These are phyloP conservation scores for Fusarium sp. DNA, from an alignment of 2,329 filamentous ascomycete species.

Conservation along the genomic window DNA sequence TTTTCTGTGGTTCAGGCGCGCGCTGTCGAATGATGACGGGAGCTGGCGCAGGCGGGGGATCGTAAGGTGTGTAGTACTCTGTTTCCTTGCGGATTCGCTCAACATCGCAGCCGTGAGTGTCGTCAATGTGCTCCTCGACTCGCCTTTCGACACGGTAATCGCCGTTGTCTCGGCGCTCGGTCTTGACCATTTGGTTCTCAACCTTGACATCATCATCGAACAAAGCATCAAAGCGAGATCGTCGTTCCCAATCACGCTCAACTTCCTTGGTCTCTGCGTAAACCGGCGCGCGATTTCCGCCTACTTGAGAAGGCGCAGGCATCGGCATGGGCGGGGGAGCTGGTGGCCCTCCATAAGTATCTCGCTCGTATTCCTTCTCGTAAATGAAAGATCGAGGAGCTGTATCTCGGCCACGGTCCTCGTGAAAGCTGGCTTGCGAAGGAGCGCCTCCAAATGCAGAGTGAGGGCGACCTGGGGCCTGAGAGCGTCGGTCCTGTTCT, in stretches of 20 bases:
- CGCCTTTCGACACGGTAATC: slow-evolving; percentile 62
- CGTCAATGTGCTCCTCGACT: slow-evolving; percentile 62
- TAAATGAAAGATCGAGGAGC: slow-evolving; percentile 40
- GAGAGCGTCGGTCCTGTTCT: slow-evolving; percentile 58
- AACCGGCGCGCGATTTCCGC: slow-evolving; percentile 49
- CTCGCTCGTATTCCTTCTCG: slow-evolving; percentile 42
- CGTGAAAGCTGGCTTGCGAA: slow-evolving; percentile 57
- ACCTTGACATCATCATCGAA: slow-evolving; percentile 64
- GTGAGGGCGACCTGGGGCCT: slow-evolving; percentile 62
- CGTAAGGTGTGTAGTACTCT: slow-evolving; percentile 68
- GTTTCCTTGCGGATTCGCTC: slow-evolving; percentile 72
- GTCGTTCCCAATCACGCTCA: slow-evolving; percentile 60
- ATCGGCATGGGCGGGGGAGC: slow-evolving; percentile 41
- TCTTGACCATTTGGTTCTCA: slow-evolving; percentile 59
- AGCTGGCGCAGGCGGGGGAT: slow-evolving; percentile 56
- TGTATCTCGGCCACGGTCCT: slow-evolving; percentile 56
- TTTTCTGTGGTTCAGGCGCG: slow-evolving; percentile 67
- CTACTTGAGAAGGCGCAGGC: slow-evolving; percentile 37
- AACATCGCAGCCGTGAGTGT: slow-evolving; percentile 60
- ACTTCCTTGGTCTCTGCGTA: slow-evolving; percentile 52
- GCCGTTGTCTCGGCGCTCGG: slow-evolving; percentile 61
- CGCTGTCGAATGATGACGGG: slow-evolving; percentile 69
- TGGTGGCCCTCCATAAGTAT: slow-evolving; percentile 38
- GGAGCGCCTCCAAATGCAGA: slow-evolving; percentile 62
- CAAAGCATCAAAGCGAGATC: slow-evolving; percentile 55